A percentile compares a stretch with the other conserved stretches of the same genome.
Evolutionary conservation across 257 asterid species (phyloP).

Genomic region (Hygrophila difformis): DNA sequence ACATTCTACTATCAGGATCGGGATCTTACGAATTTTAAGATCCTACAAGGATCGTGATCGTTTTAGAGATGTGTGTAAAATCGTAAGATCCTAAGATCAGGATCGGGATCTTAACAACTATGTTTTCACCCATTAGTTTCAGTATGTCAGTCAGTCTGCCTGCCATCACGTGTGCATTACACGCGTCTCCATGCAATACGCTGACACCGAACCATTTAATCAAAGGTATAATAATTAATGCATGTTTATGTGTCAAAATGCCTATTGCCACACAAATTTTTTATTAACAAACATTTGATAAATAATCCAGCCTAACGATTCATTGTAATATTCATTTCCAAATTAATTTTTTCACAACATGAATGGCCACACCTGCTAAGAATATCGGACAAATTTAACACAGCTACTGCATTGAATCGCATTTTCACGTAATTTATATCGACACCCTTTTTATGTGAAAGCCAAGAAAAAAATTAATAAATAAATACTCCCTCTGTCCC

Average conservation of each 20-base stretch:
- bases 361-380: slow-evolving; percentile 3
- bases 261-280: background rate
- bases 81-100: too few relatives aligned
- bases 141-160: slow-evolving; percentile 4
- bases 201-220: background rate
- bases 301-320: background rate
- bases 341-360: background rate
- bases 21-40: too few relatives aligned
- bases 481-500: too few relatives aligned
- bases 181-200: background rate
- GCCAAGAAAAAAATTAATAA: background rate
- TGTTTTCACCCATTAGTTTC: too few relatives aligned
- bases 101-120: too few relatives aligned
- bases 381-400: slow-evolving; percentile 6
- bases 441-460: background rate
- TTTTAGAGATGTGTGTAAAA: too few relatives aligned
- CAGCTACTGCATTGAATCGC: too few relatives aligned
- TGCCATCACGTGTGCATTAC: slow-evolving; percentile 26
- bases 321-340: too few relatives aligned
- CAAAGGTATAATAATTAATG: background rate
- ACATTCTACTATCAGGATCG: too few relatives aligned
- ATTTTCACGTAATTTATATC: background rate
- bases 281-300: too few relatives aligned
- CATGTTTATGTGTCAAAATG: too few relatives aligned
- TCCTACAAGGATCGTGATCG: too few relatives aligned